Base-by-base conservation (phyloP, 345 rosid species). In the Hypericum perforatum region DNA sequence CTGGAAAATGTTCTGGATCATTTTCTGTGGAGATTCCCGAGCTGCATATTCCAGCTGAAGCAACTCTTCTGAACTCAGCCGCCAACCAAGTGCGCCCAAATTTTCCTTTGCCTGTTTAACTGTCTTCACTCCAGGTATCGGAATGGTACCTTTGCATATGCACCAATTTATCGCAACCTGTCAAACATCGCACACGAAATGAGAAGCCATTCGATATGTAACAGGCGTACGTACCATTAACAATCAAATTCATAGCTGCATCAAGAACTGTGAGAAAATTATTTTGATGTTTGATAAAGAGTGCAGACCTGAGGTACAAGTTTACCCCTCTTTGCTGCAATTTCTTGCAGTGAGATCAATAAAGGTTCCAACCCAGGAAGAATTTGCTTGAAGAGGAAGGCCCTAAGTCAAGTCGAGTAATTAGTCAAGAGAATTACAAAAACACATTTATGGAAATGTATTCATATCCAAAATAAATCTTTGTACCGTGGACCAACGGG, bases 121-220 rank as follows among this genome's bases (percentile, higher is more conserved):
- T 0, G 84, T 69, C 74, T 87, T 87, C 7, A 91, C 80, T 42
- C 96, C 96, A 2, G 96, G 98, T 64, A 91, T 91, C 0, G 96
- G 98, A 36, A 91, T 74, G 11, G 95, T 64, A 16, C 95, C 96
- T 58, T 84, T 82, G 64, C 92, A 70, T 55, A 87, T 81, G 79
- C 96, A 91, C 96, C 96, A 85, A 73, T 91, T 85, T 65, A 91
- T 76, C 11, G 97, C 95, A 8, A 90, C 87, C 94, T 90, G 55
- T 1, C 32, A 22, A 22, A 22, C 32, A 22, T 22, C 32, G 32
- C 1, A 22, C 32, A 22, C 32, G 32, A 22, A 0, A 29, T 49
- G 43, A 41, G 42, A 49, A 55, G 32, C 32, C 2, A 1, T 22
- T 22, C 4, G 32, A 4, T 22, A 22, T 4, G 1, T 22, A 4